Conservation (phyloP, 495 filamentous ascomycete species). For the Lindgomyces ingoldianus region DNA sequence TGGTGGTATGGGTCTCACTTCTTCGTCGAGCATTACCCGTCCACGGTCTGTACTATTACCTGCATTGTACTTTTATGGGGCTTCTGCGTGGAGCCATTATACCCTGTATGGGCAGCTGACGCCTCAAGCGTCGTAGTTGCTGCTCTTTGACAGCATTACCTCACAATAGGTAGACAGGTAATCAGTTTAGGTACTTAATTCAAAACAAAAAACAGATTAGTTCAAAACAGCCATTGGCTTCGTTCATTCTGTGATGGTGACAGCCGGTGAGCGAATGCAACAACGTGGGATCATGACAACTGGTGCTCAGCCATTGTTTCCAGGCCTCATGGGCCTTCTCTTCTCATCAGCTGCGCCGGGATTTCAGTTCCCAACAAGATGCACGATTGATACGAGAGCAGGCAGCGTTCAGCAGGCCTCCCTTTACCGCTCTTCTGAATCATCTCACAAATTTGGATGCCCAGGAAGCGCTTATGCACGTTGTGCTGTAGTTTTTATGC, state of each 20-base stretch:
- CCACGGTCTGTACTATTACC: conserved; percentile 40
- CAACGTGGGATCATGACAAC: not conserved
- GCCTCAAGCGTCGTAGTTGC: conserved; percentile 3
- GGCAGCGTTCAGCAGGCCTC: conserved; percentile 18
- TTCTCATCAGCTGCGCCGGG: conserved; percentile 17
- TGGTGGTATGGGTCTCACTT: conserved; percentile 31
- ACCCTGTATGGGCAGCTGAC: conserved; percentile 17
- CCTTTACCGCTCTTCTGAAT: conserved; percentile 41
- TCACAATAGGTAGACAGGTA: conserved; percentile 13
- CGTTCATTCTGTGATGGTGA: not conserved
- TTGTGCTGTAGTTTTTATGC: conserved; percentile 31
- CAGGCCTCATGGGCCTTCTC: not conserved
- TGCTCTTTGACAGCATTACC: conserved; percentile 28
- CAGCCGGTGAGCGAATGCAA: not conserved
- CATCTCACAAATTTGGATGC: conserved; percentile 26
- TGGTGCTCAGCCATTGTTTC: not conserved
- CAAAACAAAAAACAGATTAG: conserved; percentile 16
- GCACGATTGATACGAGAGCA: conserved; percentile 29
- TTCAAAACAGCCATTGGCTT: not conserved
- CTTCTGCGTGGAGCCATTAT: conserved; percentile 33
- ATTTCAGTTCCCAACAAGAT: conserved; percentile 32
- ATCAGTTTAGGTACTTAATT: conserved; percentile 35
- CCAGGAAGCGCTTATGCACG: conserved; percentile 37
- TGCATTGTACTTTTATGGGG: conserved; percentile 39
- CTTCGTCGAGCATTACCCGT: conserved; percentile 7